phyloP scores from a whole-genome alignment of 257 asterid genomes.

The Eustoma russellianum region DNA sequence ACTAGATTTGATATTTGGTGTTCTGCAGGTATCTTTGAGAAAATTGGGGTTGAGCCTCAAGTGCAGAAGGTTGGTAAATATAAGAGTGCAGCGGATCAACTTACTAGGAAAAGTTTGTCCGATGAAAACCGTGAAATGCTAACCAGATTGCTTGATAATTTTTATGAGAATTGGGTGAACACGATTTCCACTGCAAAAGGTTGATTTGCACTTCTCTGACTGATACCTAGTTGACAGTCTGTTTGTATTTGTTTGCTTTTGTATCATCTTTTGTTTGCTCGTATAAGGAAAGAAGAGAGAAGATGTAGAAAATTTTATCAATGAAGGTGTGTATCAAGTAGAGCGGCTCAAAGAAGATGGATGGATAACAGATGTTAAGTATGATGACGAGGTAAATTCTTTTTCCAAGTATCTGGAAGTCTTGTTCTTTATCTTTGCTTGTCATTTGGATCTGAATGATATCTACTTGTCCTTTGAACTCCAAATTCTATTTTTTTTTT shows the following conservation, averaged over 20 bases:
- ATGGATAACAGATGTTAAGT: conserved; percentile 92
- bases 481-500: too few relatives aligned
- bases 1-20: background rate
- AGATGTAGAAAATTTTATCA: conserved; percentile 66
- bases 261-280: conserved; percentile 10
- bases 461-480: too few relatives aligned
- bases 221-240: conserved; percentile 2
- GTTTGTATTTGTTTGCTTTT: background rate
- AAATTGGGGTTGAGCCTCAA: conserved; percentile 65
- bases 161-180: conserved; percentile 71
- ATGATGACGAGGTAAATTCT: conserved; percentile 83
- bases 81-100: conserved; percentile 91
- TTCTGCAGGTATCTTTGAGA: conserved; percentile 15
- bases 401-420: conserved; percentile 2
- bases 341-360: conserved; percentile 82
- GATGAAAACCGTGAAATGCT: conserved; percentile 83
- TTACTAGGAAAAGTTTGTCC: conserved; percentile 62
- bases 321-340: conserved; percentile 83
- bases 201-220: conserved; percentile 11
- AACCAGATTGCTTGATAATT: conserved; percentile 67
- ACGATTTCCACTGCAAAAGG: conserved; percentile 67
- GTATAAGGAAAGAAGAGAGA: conserved; percentile 62
- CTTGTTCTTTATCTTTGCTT: background rate
- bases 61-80: conserved; percentile 82
- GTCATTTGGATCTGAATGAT: background rate